Evolutionary conservation across 2,329 filamentous ascomycete species (phyloP).

Genomic region (Sporothrix pseudoabietina): DNA sequence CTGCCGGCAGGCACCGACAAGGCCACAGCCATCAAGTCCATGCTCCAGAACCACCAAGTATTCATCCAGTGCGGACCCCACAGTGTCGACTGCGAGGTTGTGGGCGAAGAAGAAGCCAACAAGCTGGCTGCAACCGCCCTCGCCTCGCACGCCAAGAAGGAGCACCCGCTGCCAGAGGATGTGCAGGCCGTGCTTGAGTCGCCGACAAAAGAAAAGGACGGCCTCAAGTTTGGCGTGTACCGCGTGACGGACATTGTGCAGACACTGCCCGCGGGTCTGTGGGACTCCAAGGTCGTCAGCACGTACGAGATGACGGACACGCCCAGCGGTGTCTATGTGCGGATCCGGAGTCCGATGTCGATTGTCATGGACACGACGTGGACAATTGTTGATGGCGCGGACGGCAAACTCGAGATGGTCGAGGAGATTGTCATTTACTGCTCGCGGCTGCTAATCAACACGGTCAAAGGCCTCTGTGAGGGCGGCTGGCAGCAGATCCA

Average conservation of each 20-base stretch:
- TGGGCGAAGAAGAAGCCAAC: conserved; percentile 39
- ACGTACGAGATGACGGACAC: conserved; percentile 57
- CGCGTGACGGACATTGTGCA: conserved; percentile 55
- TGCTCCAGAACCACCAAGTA: conserved; percentile 57
- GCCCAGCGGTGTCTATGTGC: conserved; percentile 52
- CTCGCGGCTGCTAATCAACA: conserved; percentile 52
- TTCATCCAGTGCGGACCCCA: conserved; percentile 58
- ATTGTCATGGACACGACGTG: conserved; percentile 58
- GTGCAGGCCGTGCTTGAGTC: conserved; percentile 29
- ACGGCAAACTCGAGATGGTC: conserved; percentile 46
- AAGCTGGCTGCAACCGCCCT: conserved; percentile 41
- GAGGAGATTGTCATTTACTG: conserved; percentile 56
- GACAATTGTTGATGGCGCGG: conserved; percentile 43
- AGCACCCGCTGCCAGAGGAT: conserved; percentile 30
- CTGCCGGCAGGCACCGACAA: conserved; percentile 46
- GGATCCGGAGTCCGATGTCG: conserved; percentile 54
- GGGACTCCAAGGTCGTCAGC: conserved; percentile 58
- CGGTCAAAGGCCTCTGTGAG: conserved; percentile 56
- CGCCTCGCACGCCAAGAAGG: conserved; percentile 34
- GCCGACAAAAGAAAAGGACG: background rate
- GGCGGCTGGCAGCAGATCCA: conserved; percentile 55
- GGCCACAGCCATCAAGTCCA: conserved; percentile 47
- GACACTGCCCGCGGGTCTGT: conserved; percentile 57
- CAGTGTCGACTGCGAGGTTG: conserved; percentile 48
- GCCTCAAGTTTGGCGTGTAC: conserved; percentile 46